Evolutionary conservation across 805 yeast genomes (phyloP).

Genomic region (Metschnikowia kofuensis): DNA sequence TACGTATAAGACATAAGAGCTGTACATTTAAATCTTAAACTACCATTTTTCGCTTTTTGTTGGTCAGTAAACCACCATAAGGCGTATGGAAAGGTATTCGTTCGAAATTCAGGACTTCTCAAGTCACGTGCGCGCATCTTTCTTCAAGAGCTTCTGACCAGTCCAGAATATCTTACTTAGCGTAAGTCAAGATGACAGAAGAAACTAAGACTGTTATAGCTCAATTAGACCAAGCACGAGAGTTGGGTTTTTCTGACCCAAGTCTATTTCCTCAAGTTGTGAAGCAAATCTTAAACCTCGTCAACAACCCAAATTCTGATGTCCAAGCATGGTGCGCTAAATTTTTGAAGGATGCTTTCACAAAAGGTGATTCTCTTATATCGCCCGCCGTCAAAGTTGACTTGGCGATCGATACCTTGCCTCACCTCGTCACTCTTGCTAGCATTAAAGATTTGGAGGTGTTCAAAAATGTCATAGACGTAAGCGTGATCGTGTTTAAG

Average conservation of each 20-base stretch:
- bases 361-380: constrained; percentile 23
- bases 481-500: constrained; percentile 41
- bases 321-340: constrained; percentile 42
- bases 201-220: constrained; percentile 19
- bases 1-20: too few species aligned
- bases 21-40: too few species aligned
- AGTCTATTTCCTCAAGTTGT: constrained; percentile 40
- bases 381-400: constrained; percentile 31
- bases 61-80: too few species aligned
- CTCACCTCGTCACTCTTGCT: constrained; percentile 27
- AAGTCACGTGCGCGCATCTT: constrained; percentile 8
- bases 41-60: too few species aligned
- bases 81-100: too few species aligned
- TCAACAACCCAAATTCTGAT: constrained; percentile 29
- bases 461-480: constrained; percentile 31
- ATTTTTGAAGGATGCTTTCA: constrained; percentile 38
- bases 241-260: constrained; percentile 29
- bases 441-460: constrained; percentile 29
- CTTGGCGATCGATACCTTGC: constrained; percentile 40
- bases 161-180: neutral
- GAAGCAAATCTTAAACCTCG: constrained; percentile 41
- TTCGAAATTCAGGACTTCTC: too few species aligned
- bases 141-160: neutral
- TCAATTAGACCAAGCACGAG: constrained; percentile 39
- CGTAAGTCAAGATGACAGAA: constrained; percentile 11